phyloP scores from a whole-genome alignment of 176 grass and related monocot species.

The Eragrostis nindensis region DNA sequence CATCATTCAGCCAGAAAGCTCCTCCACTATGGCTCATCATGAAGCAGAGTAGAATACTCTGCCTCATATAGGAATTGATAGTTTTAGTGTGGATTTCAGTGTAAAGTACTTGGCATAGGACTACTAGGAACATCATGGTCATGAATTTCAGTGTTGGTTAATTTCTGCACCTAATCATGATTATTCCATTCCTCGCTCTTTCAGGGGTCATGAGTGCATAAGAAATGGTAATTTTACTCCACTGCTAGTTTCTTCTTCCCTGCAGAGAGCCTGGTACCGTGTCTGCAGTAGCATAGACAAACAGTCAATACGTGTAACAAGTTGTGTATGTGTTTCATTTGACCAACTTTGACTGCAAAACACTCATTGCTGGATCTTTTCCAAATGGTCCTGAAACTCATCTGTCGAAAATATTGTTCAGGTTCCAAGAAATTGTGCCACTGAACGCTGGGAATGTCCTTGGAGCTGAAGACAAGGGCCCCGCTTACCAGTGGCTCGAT shows the following conservation, averaged over 20 bases:
- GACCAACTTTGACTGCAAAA: not conserved
- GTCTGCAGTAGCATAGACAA: too few relatives aligned
- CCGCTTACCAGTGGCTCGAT: conserved; percentile 61
- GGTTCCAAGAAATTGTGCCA: conserved; percentile 93
- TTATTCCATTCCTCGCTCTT: not conserved
- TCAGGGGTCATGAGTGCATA: not conserved
- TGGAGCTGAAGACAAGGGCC: conserved; percentile 65
- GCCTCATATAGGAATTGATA: not conserved
- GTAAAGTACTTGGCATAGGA: conserved; percentile 15
- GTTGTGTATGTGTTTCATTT: not conserved
- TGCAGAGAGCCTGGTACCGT: too few relatives aligned
- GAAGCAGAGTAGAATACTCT: not conserved
- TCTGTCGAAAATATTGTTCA: not conserved
- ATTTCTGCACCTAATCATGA: conserved; percentile 45
- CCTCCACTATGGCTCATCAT: conserved; percentile 14
- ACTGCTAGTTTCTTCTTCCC: not conserved
- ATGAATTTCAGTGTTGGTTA: conserved; percentile 45
- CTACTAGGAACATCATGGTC: not conserved
- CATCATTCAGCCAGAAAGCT: not conserved
- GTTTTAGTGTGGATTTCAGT: conserved; percentile 29
- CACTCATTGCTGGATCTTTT: not conserved
- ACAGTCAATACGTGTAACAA: not conserved
- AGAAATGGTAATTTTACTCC: not conserved
- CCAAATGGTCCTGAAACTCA: not conserved
- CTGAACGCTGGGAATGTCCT: conserved; percentile 86